phyloP scores from a whole-genome alignment of 2,329 filamentous ascomycete species.

The Penicillium sp. region DNA sequence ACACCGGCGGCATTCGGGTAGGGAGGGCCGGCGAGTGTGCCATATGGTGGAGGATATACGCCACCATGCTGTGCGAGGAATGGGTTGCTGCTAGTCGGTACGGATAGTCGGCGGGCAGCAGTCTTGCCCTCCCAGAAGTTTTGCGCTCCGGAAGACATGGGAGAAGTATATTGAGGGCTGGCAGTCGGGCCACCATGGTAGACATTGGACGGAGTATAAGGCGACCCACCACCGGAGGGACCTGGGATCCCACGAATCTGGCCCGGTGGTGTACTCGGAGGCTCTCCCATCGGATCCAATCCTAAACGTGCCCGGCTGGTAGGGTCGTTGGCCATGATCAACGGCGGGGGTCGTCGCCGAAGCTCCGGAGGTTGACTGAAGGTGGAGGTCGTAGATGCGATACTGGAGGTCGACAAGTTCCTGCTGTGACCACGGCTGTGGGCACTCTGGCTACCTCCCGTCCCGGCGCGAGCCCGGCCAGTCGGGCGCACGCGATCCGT shows the following conservation, averaged over 20 bases:
- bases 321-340: conserved; percentile 78
- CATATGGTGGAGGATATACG: conserved; percentile 61
- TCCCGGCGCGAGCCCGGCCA: conserved; percentile 75
- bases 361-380: conserved; percentile 66
- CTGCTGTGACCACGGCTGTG: conserved; percentile 77
- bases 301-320: conserved; percentile 63
- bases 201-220: conserved; percentile 81
- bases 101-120: conserved; percentile 75
- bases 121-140: conserved; percentile 74
- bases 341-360: conserved; percentile 74
- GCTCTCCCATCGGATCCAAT: conserved; percentile 65
- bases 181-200: conserved; percentile 72
- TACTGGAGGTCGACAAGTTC: conserved; percentile 87
- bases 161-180: conserved; percentile 82
- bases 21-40: conserved; percentile 59
- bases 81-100: conserved; percentile 74
- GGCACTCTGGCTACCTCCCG: conserved; percentile 71
- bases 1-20: conserved; percentile 62
- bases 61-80: conserved; percentile 68
- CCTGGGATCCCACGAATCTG: conserved; percentile 67
- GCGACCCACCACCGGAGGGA: conserved; percentile 72
- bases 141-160: conserved; percentile 68
- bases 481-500: conserved; percentile 80
- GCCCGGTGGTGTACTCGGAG: conserved; percentile 65
- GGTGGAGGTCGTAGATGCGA: conserved; percentile 72